These are phyloP conservation scores for Apiotrichum brassicae DNA, from an alignment of 1,284 basidiomycete genomes.

Conservation along the genomic window DNA sequence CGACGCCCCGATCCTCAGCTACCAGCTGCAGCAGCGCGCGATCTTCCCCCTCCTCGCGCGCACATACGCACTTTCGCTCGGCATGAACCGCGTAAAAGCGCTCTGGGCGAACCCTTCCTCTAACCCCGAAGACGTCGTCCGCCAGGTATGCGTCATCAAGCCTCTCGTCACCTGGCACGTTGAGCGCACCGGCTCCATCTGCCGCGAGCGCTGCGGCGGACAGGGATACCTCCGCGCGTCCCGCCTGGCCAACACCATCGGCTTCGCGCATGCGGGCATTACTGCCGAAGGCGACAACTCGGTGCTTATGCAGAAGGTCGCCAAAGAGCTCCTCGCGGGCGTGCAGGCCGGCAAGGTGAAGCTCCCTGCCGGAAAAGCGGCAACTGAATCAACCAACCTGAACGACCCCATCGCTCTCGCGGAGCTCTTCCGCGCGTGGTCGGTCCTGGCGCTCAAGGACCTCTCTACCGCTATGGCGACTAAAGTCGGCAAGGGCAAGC, in stretches of 20 bases:
- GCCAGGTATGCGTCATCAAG: constrained; percentile 12
- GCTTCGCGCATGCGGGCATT: constrained; percentile 14
- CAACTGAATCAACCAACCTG: not conserved
- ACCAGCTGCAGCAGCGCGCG: constrained; percentile 17
- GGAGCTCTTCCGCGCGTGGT: constrained; percentile 8
- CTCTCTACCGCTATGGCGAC: constrained; percentile 2
- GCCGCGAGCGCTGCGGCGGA: constrained; percentile 16
- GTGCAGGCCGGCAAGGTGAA: constrained; percentile 7
- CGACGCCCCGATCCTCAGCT: constrained; percentile 11
- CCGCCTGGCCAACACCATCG: constrained; percentile 2
- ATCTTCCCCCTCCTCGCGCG: constrained; percentile 13
- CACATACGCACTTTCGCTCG: constrained; percentile 7
- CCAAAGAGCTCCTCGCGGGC: constrained; percentile 14
- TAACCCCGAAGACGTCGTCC: constrained; percentile 9
- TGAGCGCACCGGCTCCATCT: constrained; percentile 7
- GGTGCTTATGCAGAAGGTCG: constrained; percentile 13
- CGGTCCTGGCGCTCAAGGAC: not conserved
- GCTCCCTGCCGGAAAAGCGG: not conserved
- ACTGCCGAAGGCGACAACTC: constrained; percentile 17
- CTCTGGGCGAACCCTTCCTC: constrained; percentile 8
- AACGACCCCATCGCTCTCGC: not conserved
- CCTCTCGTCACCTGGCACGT: constrained; percentile 14
- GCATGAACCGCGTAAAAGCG: constrained; percentile 12
- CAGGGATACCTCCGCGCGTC: constrained; percentile 11
- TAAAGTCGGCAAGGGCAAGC: constrained; percentile 8